A percentile compares a stretch with the other conserved stretches of the same genome.
Evolutionary conservation across 495 filamentous ascomycete genomes (phyloP).

Genomic region (Xylaria acuta): DNA sequence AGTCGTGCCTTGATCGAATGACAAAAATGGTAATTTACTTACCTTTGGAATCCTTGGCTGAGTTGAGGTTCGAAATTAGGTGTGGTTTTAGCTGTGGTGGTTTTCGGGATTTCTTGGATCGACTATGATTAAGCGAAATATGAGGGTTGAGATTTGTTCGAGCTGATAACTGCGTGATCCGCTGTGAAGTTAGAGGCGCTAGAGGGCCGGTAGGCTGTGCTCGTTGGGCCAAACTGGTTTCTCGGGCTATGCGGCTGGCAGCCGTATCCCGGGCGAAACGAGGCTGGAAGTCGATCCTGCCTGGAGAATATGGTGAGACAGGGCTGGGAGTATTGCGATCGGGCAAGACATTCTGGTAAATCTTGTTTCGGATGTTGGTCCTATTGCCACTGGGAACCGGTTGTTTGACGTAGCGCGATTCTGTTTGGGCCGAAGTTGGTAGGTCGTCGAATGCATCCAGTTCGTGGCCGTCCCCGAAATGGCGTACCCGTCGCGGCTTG

Average conservation of each 20-base stretch:
- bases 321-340: constrained; percentile 63
- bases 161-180: constrained; percentile 75
- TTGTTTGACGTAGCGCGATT: constrained; percentile 81
- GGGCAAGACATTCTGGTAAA: constrained; percentile 62
- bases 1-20: constrained; percentile 25
- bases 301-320: constrained; percentile 60
- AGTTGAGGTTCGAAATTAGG: constrained; percentile 57
- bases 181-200: constrained; percentile 72
- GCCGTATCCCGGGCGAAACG: constrained; percentile 94
- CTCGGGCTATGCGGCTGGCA: constrained; percentile 87
- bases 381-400: constrained; percentile 75
- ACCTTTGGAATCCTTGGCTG: constrained; percentile 56
- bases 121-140: constrained; percentile 36
- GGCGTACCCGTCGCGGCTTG: constrained; percentile 72
- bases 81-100: constrained; percentile 59
- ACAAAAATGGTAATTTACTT: constrained; percentile 29
- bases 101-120: constrained; percentile 64
- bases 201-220: constrained; percentile 61
- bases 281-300: constrained; percentile 64
- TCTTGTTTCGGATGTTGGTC: constrained; percentile 64
- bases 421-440: constrained; percentile 82
- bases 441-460: constrained; percentile 93
- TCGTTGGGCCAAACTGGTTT: constrained; percentile 74
- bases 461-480: constrained; percentile 92
- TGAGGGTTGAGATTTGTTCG: constrained; percentile 50